These are phyloP conservation scores for Pythium aristosporum DNA, from an alignment of 352 stramenopile species.

Conservation along the genomic window DNA sequence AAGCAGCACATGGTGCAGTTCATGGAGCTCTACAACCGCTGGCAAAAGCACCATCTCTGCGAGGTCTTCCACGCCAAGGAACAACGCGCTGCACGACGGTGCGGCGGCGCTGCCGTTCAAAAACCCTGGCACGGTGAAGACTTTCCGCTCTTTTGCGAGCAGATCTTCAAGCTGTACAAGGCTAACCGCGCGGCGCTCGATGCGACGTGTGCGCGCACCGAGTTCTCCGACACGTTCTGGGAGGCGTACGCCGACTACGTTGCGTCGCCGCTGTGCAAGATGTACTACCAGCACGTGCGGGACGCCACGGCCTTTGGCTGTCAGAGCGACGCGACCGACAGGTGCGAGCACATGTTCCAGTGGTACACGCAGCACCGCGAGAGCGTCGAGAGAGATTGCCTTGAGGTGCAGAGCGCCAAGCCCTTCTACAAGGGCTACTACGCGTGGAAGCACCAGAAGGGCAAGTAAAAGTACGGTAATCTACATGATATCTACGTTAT, in stretches of 20 bases:
- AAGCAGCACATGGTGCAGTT: constrained; percentile 29
- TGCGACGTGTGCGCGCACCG: constrained; percentile 39
- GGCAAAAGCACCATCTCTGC: constrained; percentile 49
- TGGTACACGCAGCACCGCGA: constrained; percentile 47
- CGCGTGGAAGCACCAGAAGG: constrained; percentile 20
- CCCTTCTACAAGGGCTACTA: constrained; percentile 32
- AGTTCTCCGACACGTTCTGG: constrained; percentile 53
- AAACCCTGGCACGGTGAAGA: constrained; percentile 44
- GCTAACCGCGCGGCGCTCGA: constrained; percentile 44
- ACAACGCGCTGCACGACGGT: constrained; percentile 42
- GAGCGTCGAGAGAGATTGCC: constrained; percentile 50
- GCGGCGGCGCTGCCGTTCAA: constrained; percentile 37
- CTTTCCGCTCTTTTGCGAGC: constrained; percentile 57
- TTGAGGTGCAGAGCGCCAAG: constrained; percentile 32
- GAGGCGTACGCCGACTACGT: constrained; percentile 60
- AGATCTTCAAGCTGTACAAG: constrained; percentile 57
- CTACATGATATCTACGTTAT: constrained; percentile 10
- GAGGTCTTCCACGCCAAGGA: constrained; percentile 53
- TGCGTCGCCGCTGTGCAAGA: constrained; percentile 48
- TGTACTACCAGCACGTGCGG: constrained; percentile 57
- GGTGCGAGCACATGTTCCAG: constrained; percentile 43
- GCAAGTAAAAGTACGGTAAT: background rate
- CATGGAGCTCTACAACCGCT: constrained; percentile 40
- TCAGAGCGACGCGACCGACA: constrained; percentile 3
- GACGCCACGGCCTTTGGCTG: constrained; percentile 32